Percentiles rank a stretch among this genome's conserved stretches.
These are phyloP conservation scores for Triticum timopheevii DNA, from an alignment of 176 grass and related monocot species.

Conservation along the genomic window DNA sequence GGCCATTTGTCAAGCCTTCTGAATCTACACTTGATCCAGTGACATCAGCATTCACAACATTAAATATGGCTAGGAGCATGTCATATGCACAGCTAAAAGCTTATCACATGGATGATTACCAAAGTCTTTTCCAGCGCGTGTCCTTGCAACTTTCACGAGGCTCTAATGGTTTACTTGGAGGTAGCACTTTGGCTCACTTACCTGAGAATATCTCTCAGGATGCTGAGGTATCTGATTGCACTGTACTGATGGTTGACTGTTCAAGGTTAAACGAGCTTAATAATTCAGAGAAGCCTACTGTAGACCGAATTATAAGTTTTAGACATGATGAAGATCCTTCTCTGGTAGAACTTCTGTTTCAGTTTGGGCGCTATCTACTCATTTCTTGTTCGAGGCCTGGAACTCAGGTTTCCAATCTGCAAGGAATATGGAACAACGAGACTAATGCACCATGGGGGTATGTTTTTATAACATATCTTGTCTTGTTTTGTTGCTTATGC, in stretches of 20 bases:
- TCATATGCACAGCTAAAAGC: constrained; percentile 69
- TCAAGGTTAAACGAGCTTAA: constrained; percentile 3
- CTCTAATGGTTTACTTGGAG: constrained; percentile 26
- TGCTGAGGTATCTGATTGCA: constrained; percentile 7
- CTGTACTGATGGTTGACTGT: background rate
- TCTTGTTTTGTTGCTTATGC: background rate
- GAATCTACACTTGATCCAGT: constrained; percentile 67
- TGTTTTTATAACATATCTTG: constrained; percentile 36
- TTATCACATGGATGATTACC: constrained; percentile 82
- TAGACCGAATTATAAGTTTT: constrained; percentile 72
- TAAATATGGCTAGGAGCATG: constrained; percentile 58
- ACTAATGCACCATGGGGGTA: constrained; percentile 72
- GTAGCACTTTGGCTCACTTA: constrained; percentile 13
- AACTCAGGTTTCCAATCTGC: constrained; percentile 80
- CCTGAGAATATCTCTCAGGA: constrained; percentile 20
- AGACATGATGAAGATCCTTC: constrained; percentile 82
- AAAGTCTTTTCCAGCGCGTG: constrained; percentile 79
- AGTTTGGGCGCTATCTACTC: constrained; percentile 88
- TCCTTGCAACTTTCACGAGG: constrained; percentile 68
- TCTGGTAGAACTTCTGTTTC: constrained; percentile 85
- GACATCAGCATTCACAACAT: constrained; percentile 33
- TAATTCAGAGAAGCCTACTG: constrained; percentile 49
- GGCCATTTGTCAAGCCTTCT: constrained; percentile 64
- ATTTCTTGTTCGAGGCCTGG: constrained; percentile 89
- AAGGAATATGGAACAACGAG: constrained; percentile 94